Conservation (phyloP, 169 alveolate species). For the Miamiensis avidus region DNA sequence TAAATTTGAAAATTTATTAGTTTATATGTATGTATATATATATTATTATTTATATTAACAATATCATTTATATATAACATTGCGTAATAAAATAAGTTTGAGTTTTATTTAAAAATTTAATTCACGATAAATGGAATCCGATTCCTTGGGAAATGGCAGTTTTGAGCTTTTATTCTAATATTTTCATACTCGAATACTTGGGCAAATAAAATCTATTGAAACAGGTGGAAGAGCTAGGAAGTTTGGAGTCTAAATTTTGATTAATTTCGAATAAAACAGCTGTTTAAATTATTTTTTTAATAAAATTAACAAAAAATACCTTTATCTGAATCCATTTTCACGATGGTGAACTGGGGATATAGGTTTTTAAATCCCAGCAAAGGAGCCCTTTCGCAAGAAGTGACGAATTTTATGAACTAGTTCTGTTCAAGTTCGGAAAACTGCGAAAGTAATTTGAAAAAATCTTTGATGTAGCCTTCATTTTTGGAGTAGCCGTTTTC, state of each 20-base stretch:
- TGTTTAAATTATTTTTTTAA: background rate
- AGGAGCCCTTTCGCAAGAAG: constrained; percentile 83
- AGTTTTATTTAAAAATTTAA: background rate
- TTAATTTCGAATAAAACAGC: background rate
- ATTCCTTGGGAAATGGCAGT: background rate
- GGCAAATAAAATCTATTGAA: constrained; percentile 24
- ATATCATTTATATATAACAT: too few relatives aligned
- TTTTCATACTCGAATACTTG: constrained; percentile 6
- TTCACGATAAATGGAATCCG: constrained; percentile 22
- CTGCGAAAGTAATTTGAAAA: constrained; percentile 72
- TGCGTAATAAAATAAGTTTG: background rate
- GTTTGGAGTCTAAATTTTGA: background rate
- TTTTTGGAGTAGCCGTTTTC: constrained; percentile 60
- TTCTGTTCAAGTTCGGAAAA: constrained; percentile 61
- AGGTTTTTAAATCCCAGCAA: constrained; percentile 70
- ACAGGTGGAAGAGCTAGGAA: constrained; percentile 17
- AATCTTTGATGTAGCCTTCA: constrained; percentile 53
- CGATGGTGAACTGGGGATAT: constrained; percentile 62
- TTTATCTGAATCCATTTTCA: constrained; percentile 17
- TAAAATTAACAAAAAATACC: background rate
- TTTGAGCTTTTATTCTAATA: constrained; percentile 4
- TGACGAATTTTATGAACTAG: constrained; percentile 70
- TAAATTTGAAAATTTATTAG: background rate
- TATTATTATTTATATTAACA: background rate
- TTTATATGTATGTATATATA: background rate